Evolutionary conservation across 148 eudicot species (phyloP), one percentile per base, ranked within the genome.

Genomic region (Dysphania ambrosioides): DNA sequence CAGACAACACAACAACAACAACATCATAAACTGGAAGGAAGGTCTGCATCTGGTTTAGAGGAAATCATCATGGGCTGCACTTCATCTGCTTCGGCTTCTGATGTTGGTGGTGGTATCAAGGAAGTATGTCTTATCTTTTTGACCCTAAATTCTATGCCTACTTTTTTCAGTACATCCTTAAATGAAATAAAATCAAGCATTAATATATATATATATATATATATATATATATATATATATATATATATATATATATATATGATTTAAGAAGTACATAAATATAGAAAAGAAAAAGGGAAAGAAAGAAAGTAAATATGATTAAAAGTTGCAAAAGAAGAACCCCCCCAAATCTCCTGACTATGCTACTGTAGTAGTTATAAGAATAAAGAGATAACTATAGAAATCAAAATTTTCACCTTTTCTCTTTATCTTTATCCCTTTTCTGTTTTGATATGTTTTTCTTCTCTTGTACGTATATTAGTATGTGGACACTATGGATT

Each of bases 21-120:
- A 21, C 92, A 95, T 85, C 85, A 91, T 82, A 92, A 89, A 76
- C 23, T 88, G 23, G 91, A 80, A 80, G 86, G 87, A 79, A 90
- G 94, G 91, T 85, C 91, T 87, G 89, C 89, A 59, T 79, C 99
- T 76, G 99, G 92, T 77, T 88, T 95, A 86, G 99, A 95, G 77
- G 97, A 95, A 87, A 87, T 95, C 79, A 79, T 79, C 77, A 91
- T 91, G 98, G 93, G 88, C 15, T 91, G 94, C 90, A 89, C 97
- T 56, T 85, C 95, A 9, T 72, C 85, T n/a, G 66, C 74, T 64
- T 38, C 72, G 55, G 30, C 67, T 74, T 47, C 77, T 74, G 69
- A 84, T 47, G 53, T 4, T 66, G 70, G 29, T 76, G 65, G 55
- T 79, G 79, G 77, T 78, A 65, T 82, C 78, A 88, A 90, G 79